Base-by-base conservation (phyloP, 345 rosid genomes). In the Brassica cretica region DNA sequence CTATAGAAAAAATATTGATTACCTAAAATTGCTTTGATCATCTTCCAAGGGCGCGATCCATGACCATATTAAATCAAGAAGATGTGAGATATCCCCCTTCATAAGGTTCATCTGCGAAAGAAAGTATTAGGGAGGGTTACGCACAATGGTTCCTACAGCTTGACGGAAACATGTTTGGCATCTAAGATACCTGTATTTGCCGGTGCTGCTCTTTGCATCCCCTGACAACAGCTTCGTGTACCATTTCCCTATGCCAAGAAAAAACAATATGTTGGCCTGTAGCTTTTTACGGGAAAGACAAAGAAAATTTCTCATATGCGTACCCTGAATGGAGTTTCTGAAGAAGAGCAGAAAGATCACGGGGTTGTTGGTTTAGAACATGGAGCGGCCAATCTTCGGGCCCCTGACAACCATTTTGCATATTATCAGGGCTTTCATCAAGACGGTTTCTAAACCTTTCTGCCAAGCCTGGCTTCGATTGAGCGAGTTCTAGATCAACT, bases 321-420 rank as follows among this genome's bases (percentile, higher is more conserved):
- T 84, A 95, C 99, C 96, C 91, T 15, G 99, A 95, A 80, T 95
- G 96, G 59, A 95, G 97, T 78, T 95, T 93, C 87, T 93, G 99
- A 84, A 95, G 97, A 82, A 95, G 93, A 39, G 97, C 86, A 27
- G 93, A 87, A 78, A 95, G 85, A 73, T 89, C 86, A 68, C 94
- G 85, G 51, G 99, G 99, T 82, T 95, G 98, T 88, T 91, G 98
- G 81, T 85, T 95, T 82, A 89, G 71, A 80, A 95, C 97, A 76
- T 89, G 94, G 66, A 87, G 82, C 29, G 99, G 99, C 99, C 99
- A 95, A 82, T 80, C 84, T 82, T 93, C 93, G 66, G 97, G 87
- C 76, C 93, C 71, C 68, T 85, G 87, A 61, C 79, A 79, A 58
- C 85, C 78, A 66, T 81, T 75, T 66, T 84, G 86, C 74, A 67